Conservation (phyloP, 805 yeast species). For the Barnettozyma populi region DNA sequence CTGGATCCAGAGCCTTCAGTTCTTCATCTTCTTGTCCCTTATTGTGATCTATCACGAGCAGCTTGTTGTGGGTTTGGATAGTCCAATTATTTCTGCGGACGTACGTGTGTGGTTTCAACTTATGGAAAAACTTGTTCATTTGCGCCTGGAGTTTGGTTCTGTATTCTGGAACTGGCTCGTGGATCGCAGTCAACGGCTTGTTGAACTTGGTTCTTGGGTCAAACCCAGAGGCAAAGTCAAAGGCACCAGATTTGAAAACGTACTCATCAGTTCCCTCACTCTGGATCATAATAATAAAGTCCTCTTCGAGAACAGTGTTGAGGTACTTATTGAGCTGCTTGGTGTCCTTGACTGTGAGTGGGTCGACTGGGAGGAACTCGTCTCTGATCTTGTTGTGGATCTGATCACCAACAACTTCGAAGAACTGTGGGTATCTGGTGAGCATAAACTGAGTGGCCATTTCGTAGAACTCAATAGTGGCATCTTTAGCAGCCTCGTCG, state of each 20-base stretch:
- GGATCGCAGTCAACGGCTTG: slow-evolving; percentile 53
- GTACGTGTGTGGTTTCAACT: slow-evolving; percentile 45
- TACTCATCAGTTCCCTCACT: slow-evolving; percentile 37
- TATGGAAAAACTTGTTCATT: slow-evolving; percentile 63
- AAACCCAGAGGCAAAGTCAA: slow-evolving; percentile 71
- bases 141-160: slow-evolving; percentile 46
- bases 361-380: slow-evolving; percentile 23
- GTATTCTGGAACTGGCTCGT: slow-evolving; percentile 70
- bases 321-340: slow-evolving; percentile 15
- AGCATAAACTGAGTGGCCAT: slow-evolving; percentile 20
- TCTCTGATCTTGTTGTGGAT: slow-evolving; percentile 23
- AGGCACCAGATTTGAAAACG: slow-evolving; percentile 47
- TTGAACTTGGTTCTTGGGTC: slow-evolving; percentile 51
- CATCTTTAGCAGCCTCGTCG: slow-evolving; percentile 24
- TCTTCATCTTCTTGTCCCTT: slow-evolving; percentile 28
- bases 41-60: slow-evolving; percentile 44
- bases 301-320: slow-evolving; percentile 21
- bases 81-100: slow-evolving; percentile 70
- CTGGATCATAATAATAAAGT: slow-evolving; percentile 47
- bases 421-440: slow-evolving; percentile 23
- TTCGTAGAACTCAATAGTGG: slow-evolving; percentile 23
- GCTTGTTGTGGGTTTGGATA: slow-evolving; percentile 51
- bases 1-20: slow-evolving; percentile 30
- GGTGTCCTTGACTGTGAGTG: slow-evolving; percentile 19
- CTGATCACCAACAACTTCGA: slow-evolving; percentile 18